Conservation (phyloP, 1,284 basidiomycete species). For the Ceratobasidium sp. region DNA sequence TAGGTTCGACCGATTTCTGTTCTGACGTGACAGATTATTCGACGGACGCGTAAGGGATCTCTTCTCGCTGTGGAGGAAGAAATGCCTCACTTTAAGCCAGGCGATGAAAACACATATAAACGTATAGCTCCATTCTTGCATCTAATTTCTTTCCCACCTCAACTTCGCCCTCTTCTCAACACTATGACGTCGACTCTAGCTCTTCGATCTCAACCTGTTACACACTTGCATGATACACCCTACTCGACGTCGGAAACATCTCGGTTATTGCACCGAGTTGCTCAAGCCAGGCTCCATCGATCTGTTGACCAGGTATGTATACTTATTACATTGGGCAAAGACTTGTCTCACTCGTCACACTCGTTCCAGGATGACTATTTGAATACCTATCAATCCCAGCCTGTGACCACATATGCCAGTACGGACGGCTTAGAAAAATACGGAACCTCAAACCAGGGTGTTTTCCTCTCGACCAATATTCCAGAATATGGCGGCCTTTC, state of each 20-base stretch:
- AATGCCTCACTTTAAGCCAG: no score
- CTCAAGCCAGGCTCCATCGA: slow-evolving; percentile 6
- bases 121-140: no score
- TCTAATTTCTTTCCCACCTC: not conserved
- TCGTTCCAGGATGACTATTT: not conserved
- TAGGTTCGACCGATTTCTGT: no score
- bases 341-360: not conserved
- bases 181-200: not conserved
- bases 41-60: no score
- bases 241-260: not conserved
- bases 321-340: not conserved
- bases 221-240: not conserved
- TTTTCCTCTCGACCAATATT: not conserved
- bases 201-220: not conserved
- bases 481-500: not conserved
- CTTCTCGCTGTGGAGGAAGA: no score
- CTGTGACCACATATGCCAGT: slow-evolving; percentile 5
- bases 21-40: no score
- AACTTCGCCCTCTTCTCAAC: not conserved
- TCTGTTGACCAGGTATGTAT: not conserved
- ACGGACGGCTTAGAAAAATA: slow-evolving; percentile 5
- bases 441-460: not conserved
- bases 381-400: not conserved
- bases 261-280: not conserved
- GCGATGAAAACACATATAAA: no score